A percentile compares a stretch with the other conserved stretches of the same genome.
These are phyloP conservation scores for Cubamyces sp. DNA, from an alignment of 768 basidiomycete genomes.

Conservation along the genomic window DNA sequence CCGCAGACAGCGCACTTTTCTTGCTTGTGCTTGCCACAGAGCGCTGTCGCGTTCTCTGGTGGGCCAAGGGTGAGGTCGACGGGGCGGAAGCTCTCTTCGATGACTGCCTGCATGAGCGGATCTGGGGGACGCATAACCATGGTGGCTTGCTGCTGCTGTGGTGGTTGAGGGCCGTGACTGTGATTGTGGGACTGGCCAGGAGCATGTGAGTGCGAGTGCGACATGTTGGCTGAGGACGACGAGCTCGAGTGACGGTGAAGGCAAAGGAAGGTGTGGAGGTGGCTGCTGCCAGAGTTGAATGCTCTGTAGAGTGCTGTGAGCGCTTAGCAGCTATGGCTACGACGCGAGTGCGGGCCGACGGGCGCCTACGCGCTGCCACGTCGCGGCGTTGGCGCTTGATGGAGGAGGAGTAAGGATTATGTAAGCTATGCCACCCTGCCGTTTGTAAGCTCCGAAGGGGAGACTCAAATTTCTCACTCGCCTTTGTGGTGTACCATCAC, in stretches of 20 bases:
- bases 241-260: slow-evolving; percentile 2
- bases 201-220: slow-evolving; percentile 66
- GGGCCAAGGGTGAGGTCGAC: slow-evolving; percentile 58
- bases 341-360: neutral
- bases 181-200: slow-evolving; percentile 60
- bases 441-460: slow-evolving; percentile 31
- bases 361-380: slow-evolving; percentile 24
- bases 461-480: slow-evolving; percentile 33
- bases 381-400: slow-evolving; percentile 17
- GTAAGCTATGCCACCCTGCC: slow-evolving; percentile 15
- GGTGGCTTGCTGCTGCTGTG: slow-evolving; percentile 47
- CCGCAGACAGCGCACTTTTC: slow-evolving; percentile 78
- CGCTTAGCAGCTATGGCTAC: neutral
- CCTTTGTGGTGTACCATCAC: slow-evolving; percentile 41
- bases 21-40: slow-evolving; percentile 68
- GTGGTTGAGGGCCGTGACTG: slow-evolving; percentile 40
- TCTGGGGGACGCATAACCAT: slow-evolving; percentile 53
- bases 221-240: slow-evolving; percentile 47
- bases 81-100: slow-evolving; percentile 71
- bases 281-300: slow-evolving; percentile 10
- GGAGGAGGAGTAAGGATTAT: slow-evolving; percentile 17
- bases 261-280: neutral
- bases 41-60: slow-evolving; percentile 54
- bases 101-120: slow-evolving; percentile 73
- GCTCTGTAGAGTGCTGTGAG: neutral